Base-by-base conservation (phyloP, 768 basidiomycete species). In the Russula sp. region DNA sequence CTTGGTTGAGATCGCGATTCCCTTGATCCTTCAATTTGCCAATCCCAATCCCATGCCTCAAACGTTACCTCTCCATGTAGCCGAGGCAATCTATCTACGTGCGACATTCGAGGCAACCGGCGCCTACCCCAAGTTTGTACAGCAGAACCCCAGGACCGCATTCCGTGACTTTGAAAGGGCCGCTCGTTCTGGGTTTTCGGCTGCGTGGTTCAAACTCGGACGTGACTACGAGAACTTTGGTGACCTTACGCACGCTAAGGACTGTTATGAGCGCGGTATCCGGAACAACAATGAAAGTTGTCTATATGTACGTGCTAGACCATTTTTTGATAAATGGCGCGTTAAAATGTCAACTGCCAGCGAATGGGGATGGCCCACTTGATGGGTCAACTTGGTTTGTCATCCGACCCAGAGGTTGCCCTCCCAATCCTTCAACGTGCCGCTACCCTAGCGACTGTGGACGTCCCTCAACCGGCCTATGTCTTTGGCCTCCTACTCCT, bases 321-420 rank as follows among this genome's bases (percentile, higher is more conserved):
- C 20, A 31, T 40, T 66, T 27, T 48, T 34, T 61, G 31, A 56
- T 66, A 63, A 60, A 69, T 53, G 39, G 31, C 47, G 18, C 22
- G 31, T 64, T 40, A 50, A 20, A 18, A 16, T 16, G 5, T 49
- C 59, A n/a, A 51, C 13, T 7, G 10, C 31, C 34, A 94, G 90
- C 87, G 95, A 0, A 81, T 98, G 77, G 95, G 93, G 1, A 95
- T 96, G 87, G 95, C 94, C 0, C 80, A 94, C 70, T 77, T 98
- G 9, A 82, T 94, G 69, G 94, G 92, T 37, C 96, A 98, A 71
- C 85, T 98, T 20, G 81, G 81, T 10, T 77, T 91, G 11, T 75
- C 79, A 2, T 68, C 80, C 4, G 79, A 82, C 55, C 80, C 82
- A 0, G 72, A 80, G 11, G 70, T 73, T 2, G 95, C 89, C 0